Base-by-base conservation (phyloP, 495 filamentous ascomycete species). In the Hypoxylon fuscum region DNA sequence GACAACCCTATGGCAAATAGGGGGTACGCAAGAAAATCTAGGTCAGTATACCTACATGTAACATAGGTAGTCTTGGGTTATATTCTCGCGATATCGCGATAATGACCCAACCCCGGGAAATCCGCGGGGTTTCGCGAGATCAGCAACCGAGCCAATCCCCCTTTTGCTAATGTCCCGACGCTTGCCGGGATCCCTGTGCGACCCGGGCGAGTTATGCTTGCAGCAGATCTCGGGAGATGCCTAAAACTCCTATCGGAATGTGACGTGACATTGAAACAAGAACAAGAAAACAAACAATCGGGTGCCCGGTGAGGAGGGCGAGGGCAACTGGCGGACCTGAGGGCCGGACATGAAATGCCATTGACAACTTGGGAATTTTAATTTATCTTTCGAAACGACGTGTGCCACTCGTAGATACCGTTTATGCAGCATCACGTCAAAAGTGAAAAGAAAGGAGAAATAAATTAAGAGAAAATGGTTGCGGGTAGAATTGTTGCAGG, bases 181-280 rank as follows among this genome's bases (percentile, higher is more conserved):
- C 3, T 38, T 38, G 15, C 45, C 41, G 37, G 49, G 21, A 54
- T 44, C 18, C 32, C 17, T 15, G 27, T 8, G 38, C 3, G 32
- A 17, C 47, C 31, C 32, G 20, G 45, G 34, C 21, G 12, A 38
- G 31, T 23, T 50, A 65, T 55, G 55, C 37, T 42, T 46, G 44
- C 50, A 34, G 41, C 18, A 57, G 63, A 66, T 61, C 63, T 61
- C 63, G 63, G 56, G 34, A 61, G 22, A 23, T 61, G 56, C 52
- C 57, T 66, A 61, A 66, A 57, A n/a, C 27, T n/a, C n/a, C n/a
- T 14, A 57, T 46, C 51, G 51, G 63, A 52, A 61, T 61, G 46
- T 54, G 32, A 66, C 63, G 23, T 54, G 32, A 66, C 63, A 22
- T 41, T 44, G 37, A 10, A 7, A 45, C n/a, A n/a, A n/a, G n/a